Conservation (phyloP, 805 yeast species). For the Cyberlindnera americana region DNA sequence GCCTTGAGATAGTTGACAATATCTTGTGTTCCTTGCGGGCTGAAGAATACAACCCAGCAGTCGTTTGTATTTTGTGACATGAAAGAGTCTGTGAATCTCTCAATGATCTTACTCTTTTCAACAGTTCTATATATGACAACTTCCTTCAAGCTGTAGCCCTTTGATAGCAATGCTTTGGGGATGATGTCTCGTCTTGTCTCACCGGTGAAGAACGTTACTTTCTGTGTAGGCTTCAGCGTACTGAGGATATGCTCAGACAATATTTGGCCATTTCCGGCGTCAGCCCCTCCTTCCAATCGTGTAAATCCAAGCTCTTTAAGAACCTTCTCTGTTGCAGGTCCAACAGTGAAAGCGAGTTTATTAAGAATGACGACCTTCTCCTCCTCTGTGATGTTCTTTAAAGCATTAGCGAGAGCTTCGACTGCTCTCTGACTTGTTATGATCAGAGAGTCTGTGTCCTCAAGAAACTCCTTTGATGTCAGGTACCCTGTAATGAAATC, state of each 20-base stretch:
- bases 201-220: conserved; percentile 77
- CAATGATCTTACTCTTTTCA: conserved; percentile 42
- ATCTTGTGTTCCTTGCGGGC: conserved; percentile 80
- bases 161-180: conserved; percentile 51
- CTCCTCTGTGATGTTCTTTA: conserved; percentile 20
- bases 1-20: conserved; percentile 48
- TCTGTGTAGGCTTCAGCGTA: conserved; percentile 15
- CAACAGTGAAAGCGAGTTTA: conserved; percentile 78
- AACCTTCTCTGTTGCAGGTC: conserved; percentile 77
- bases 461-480: conserved; percentile 38
- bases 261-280: conserved; percentile 78
- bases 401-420: conserved; percentile 59
- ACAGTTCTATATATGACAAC: conserved; percentile 67
- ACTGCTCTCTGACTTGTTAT: conserved; percentile 92
- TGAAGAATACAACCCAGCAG: conserved; percentile 81
- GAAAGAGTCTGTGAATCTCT: conserved; percentile 31
- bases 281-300: conserved; percentile 64
- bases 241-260: conserved; percentile 62
- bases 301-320: conserved; percentile 59
- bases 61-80: conserved; percentile 23
- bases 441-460: conserved; percentile 49
- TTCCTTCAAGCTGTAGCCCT: conserved; percentile 50
- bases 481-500: conserved; percentile 43
- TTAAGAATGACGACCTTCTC: conserved; percentile 31
- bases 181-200: conserved; percentile 78